Evolutionary conservation across 192 early-diverging fungal species (phyloP).

Genomic region (Coemansia sp.): DNA sequence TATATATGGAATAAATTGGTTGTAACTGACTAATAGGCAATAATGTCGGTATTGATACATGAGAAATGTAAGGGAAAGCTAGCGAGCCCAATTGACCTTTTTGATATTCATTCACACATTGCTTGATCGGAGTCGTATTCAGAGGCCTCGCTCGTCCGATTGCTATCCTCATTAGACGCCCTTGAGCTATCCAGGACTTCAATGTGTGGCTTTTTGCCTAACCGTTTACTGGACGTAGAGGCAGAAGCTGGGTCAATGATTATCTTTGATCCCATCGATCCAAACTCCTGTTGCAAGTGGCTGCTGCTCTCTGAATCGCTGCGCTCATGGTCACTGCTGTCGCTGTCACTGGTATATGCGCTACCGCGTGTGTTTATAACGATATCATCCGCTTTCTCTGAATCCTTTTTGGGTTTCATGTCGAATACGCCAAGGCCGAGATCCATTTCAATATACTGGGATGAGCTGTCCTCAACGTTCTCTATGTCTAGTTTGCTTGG

Average conservation of each 20-base stretch:
- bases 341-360: background rate
- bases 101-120: background rate
- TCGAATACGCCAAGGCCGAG: conserved; percentile 49
- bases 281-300: background rate
- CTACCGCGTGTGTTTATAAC: conserved; percentile 14
- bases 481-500: conserved; percentile 43
- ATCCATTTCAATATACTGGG: conserved; percentile 54
- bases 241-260: conserved; percentile 14
- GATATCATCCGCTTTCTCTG: conserved; percentile 9
- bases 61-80: background rate
- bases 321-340: conserved; percentile 4
- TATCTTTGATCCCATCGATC: conserved; percentile 1
- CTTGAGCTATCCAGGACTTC: conserved; percentile 5
- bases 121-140: conserved; percentile 1
- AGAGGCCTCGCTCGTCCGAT: conserved; percentile 2
- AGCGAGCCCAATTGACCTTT: background rate
- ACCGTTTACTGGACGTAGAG: background rate
- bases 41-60: conserved; percentile 1
- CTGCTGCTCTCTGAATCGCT: background rate
- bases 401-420: conserved; percentile 42
- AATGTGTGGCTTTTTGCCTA: conserved; percentile 8
- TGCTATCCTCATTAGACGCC: background rate
- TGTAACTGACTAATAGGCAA: background rate
- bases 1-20: background rate
- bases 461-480: conserved; percentile 32